Base-by-base conservation (phyloP, 371 early-diverging fungal species). In the Chytridium lagenaria region DNA sequence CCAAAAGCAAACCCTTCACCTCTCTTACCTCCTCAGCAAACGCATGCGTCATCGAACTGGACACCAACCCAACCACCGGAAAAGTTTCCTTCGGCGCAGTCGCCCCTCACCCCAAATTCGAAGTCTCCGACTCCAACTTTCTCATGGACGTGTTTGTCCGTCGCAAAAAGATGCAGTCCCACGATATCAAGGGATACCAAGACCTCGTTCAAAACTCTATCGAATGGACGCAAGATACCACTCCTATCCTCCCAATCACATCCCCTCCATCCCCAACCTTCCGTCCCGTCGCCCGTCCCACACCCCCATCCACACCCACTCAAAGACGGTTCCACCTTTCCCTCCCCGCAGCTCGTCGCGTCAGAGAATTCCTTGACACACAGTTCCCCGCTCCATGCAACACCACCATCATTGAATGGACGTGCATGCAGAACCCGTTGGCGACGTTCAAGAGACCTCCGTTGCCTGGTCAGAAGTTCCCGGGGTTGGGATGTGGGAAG, bases 381-480 rank as follows among this genome's bases (percentile, higher is more conserved):
- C 61, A 67, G 34, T 30, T 73, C 3, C 68, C 59, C n/a, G 23
- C 44, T 3, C 40, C 10, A 2, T 22, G 37, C n/a, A 34, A n/a
- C n/a, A 31, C 44, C 59, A 73, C 73, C 31, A 38, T 73, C 38
- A 33, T 73, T 49, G 73, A 73, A 50, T 73, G 73, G 73, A 57
- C 68, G 12, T 68, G 68, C 31, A 67, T 73, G 61, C 73, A 73
- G 69, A 68, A 73, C 38, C 73, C 73, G n/a, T n/a, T 50, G 2
- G 33, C 33, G 66, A 34, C 36, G 30, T 61, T 37, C 19, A 10
- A 34, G 15, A 61, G 70, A 1, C 65, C 64, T 16, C 50, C 40
- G 16, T 49, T 63, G 10, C 74, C 74, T 36, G 74, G 74, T n/a
- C 74, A 74, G 38, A 63, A 51, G 34, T 68, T 67, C 66, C 74